Percentiles rank a stretch among this genome's conserved stretches.
phyloP scores from a whole-genome alignment of 139 green algal genomes.

The Coccomyxa sp. region DNA sequence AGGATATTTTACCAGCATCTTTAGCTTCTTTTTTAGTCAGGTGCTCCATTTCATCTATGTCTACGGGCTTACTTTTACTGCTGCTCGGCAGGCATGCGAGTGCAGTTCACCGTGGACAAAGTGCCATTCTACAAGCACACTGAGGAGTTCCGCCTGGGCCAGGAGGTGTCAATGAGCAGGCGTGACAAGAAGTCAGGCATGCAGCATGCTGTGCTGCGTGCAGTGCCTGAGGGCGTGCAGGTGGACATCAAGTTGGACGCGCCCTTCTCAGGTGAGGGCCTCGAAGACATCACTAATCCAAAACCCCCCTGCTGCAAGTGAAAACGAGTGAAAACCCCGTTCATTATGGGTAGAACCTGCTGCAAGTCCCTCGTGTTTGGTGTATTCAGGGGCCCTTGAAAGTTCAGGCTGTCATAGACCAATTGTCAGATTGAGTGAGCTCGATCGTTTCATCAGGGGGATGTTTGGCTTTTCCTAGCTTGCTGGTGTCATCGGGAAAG shows the following conservation, averaged over 20 bases:
- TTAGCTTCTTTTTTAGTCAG: too few relatives aligned
- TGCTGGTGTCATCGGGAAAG: background rate
- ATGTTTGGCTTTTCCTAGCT: too few relatives aligned
- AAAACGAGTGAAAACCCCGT: background rate
- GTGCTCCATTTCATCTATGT: too few relatives aligned
- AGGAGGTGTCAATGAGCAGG: background rate
- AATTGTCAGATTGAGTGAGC: too few relatives aligned
- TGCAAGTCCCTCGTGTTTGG: background rate
- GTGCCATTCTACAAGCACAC: slow-evolving; percentile 4
- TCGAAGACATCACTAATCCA: background rate
- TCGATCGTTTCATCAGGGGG: too few relatives aligned
- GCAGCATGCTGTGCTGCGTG: background rate
- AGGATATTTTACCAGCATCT: too few relatives aligned
- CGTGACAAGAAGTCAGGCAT: slow-evolving; percentile 1
- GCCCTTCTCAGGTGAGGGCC: background rate
- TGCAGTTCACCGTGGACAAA: background rate
- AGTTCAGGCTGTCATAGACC: too few relatives aligned
- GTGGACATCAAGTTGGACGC: background rate
- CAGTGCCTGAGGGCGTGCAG: background rate
- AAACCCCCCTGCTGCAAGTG: background rate
- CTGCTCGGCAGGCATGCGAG: background rate
- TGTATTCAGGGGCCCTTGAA: too few relatives aligned
- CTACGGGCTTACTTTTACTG: background rate
- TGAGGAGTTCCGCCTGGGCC: background rate
- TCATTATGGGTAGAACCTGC: background rate